Evolutionary conservation across 257 asterid genomes (phyloP).

Genomic region (Fraxinus pennsylvanica): DNA sequence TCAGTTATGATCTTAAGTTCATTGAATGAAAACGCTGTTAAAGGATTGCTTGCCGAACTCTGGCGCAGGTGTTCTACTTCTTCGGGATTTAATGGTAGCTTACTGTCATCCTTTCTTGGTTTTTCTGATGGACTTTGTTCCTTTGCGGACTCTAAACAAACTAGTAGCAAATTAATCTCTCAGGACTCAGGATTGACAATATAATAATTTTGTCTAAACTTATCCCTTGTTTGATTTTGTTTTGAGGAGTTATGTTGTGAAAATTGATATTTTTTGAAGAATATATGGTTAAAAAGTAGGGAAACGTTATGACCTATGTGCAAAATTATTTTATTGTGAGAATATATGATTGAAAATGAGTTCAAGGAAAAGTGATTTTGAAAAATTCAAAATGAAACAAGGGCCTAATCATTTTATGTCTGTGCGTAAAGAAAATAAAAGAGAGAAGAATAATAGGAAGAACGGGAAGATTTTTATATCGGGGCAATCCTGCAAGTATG

Average conservation of each 20-base stretch:
- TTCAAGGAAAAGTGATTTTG: no score
- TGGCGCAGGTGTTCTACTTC: conserved; percentile 90
- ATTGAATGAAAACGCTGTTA: conserved; percentile 65
- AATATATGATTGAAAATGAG: no score
- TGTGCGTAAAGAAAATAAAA: not conserved
- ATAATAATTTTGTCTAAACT: not conserved
- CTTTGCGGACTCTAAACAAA: conserved; percentile 51
- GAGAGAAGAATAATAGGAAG: not conserved
- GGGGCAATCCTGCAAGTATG: not conserved
- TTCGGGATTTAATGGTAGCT: conserved; percentile 82
- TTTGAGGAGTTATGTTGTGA: no score
- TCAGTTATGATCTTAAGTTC: conserved; percentile 66
- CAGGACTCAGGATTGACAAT: not conserved
- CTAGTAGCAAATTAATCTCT: not conserved
- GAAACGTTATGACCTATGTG: no score
- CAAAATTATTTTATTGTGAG: no score
- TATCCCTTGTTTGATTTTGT: no score
- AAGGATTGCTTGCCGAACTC: conserved; percentile 56
- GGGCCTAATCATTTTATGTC: not conserved
- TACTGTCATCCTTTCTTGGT: conserved; percentile 42
- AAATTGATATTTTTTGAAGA: no score
- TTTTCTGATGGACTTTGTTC: conserved; percentile 39
- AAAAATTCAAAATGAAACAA: no score
- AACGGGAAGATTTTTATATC: not conserved
- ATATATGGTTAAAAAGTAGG: no score